phyloP scores from a whole-genome alignment of 2,329 filamentous ascomycete species.

The Ophiocordyceps unilateralis region DNA sequence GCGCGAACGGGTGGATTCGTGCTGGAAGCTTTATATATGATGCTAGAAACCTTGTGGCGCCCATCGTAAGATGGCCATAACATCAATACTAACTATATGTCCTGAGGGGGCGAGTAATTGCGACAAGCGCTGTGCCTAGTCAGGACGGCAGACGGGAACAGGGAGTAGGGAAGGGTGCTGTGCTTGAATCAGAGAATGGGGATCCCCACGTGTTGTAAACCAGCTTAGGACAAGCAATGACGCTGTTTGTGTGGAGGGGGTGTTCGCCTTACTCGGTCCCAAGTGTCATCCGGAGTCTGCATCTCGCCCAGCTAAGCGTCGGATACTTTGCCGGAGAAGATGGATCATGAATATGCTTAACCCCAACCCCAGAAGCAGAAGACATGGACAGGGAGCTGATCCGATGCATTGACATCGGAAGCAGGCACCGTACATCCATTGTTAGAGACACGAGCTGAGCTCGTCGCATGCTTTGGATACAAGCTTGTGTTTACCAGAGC shows the following conservation, averaged over 20 bases:
- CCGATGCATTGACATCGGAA: not conserved
- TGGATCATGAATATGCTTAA: not conserved
- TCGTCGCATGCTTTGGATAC: too few relatives aligned
- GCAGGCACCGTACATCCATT: not conserved
- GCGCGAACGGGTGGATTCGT: not conserved
- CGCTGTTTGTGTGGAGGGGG: not conserved
- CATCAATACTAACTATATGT: not conserved
- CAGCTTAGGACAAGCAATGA: not conserved
- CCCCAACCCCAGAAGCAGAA: not conserved
- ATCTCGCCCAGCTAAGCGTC: not conserved
- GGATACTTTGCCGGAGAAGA: not conserved
- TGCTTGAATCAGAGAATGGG: not conserved
- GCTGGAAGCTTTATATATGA: not conserved
- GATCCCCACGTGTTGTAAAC: not conserved
- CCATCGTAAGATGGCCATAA: not conserved
- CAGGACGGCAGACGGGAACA: not conserved
- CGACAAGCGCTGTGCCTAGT: not conserved
- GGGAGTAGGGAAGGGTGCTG: not conserved
- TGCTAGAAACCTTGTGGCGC: not conserved
- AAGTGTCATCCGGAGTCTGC: not conserved
- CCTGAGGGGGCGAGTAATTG: not conserved
- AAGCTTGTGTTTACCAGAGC: not conserved
- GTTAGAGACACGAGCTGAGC: not conserved
- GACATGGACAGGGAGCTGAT: not conserved
- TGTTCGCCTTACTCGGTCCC: not conserved